phyloP scores from a whole-genome alignment of 768 basidiomycete species.

The Neoboletus magnificus region DNA sequence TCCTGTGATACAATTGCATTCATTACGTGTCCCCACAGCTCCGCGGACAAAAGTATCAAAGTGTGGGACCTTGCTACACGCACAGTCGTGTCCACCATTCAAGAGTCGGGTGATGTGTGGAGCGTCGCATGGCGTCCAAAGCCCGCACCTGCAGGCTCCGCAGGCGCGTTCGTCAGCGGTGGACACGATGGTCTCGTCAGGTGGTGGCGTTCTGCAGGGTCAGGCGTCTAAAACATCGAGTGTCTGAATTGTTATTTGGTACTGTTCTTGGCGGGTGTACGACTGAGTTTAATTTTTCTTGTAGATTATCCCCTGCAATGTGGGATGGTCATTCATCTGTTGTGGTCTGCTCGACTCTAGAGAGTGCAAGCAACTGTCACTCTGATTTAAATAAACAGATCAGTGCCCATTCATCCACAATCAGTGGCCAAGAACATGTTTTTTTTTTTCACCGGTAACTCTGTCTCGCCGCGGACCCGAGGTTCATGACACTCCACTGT shows the following conservation, averaged over 20 bases:
- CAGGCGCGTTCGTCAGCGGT: constrained; percentile 66
- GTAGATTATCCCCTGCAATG: neutral
- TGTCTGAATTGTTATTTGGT: neutral
- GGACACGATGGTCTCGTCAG: constrained; percentile 71
- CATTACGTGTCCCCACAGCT: constrained; percentile 39
- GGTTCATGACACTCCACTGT: neutral
- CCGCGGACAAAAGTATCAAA: constrained; percentile 82
- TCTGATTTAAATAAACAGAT: neutral
- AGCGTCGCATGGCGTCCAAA: constrained; percentile 76
- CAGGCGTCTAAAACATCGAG: constrained; percentile 22
- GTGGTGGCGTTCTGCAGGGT: constrained; percentile 77
- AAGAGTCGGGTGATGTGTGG: constrained; percentile 83
- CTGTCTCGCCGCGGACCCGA: neutral
- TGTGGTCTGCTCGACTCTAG: neutral
- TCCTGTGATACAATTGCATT: neutral
- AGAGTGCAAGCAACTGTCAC: neutral
- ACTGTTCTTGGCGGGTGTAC: neutral
- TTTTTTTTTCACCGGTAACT: neutral
- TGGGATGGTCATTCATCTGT: neutral
- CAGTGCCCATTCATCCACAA: neutral
- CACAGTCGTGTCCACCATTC: constrained; percentile 69
- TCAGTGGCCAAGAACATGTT: neutral
- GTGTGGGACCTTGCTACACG: constrained; percentile 83
- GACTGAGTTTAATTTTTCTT: neutral
- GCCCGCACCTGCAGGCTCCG: constrained; percentile 48